Conservation (phyloP, 2,329 filamentous ascomycete genomes). For the Paraphoma chrysanthemicola region DNA sequence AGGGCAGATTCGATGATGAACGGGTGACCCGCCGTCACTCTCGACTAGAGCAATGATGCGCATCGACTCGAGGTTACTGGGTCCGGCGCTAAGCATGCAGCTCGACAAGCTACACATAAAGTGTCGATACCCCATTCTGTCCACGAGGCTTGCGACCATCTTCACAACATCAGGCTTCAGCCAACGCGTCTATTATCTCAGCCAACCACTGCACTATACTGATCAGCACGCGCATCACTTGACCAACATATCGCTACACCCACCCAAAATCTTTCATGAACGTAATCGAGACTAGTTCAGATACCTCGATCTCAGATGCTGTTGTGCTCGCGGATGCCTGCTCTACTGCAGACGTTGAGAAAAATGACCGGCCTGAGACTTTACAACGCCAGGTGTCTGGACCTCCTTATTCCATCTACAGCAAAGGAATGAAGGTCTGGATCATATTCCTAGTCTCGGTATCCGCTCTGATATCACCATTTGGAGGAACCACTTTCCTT, state of each 20-base stretch:
- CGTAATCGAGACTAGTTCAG: background rate
- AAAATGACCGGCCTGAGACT: conserved; percentile 8
- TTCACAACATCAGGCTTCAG: background rate
- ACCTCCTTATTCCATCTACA: conserved; percentile 41
- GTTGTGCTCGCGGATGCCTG: background rate
- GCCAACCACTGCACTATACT: too few relatives aligned
- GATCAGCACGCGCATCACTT: too few relatives aligned
- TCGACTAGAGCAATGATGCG: background rate
- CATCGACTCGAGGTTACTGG: background rate
- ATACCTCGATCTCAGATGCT: background rate
- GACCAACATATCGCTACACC: too few relatives aligned
- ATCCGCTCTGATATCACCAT: conserved; percentile 58
- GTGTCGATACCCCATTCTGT: conserved; percentile 1
- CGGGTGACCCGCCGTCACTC: background rate
- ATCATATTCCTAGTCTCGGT: conserved; percentile 58
- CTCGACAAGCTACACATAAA: conserved; percentile 1
- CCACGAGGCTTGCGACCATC: background rate
- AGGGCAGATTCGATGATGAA: background rate
- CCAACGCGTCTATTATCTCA: background rate
- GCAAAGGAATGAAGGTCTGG: conserved; percentile 51
- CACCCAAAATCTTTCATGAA: background rate
- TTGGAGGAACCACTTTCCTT: conserved; percentile 48
- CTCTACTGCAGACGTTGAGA: conserved; percentile 15
- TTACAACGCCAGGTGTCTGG: conserved; percentile 31
- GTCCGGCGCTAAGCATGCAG: conserved; percentile 3